phyloP scores from a whole-genome alignment of 257 asterid species.

The Solanum medicagineum region DNA sequence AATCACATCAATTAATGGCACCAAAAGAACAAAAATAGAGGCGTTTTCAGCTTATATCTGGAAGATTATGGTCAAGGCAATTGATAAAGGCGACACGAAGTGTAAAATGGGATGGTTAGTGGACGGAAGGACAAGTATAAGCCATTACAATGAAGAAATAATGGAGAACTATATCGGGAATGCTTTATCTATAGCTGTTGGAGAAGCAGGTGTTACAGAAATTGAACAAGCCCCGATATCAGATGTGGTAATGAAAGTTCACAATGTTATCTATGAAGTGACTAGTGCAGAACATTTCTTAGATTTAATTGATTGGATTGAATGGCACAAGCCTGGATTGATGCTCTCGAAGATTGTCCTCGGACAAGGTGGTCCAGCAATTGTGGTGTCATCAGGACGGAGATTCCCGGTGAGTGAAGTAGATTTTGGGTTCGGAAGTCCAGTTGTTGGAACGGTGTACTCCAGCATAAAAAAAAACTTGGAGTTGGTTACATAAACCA shows the following conservation, averaged over 20 bases:
- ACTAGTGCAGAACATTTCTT: constrained; percentile 37
- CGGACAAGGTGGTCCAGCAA: constrained; percentile 29
- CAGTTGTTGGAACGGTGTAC: constrained; percentile 39
- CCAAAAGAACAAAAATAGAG: constrained; percentile 39
- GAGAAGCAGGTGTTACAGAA: constrained; percentile 9
- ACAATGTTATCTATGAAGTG: constrained; percentile 20
- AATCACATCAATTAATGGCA: constrained; percentile 14
- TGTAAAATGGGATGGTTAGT: constrained; percentile 57
- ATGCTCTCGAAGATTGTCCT: constrained; percentile 39
- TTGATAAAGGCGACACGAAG: constrained; percentile 4
- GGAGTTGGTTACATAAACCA: constrained; percentile 63
- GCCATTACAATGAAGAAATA: neutral
- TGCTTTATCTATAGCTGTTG: constrained; percentile 33
- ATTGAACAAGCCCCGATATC: constrained; percentile 19
- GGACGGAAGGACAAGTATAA: constrained; percentile 33
- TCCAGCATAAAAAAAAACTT: constrained; percentile 38
- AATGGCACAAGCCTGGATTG: constrained; percentile 45
- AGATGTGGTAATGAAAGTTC: constrained; percentile 16
- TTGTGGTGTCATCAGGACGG: constrained; percentile 43
- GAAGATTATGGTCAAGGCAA: constrained; percentile 34
- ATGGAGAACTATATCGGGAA: constrained; percentile 40
- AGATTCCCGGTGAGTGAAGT: constrained; percentile 44
- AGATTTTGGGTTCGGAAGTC: constrained; percentile 55
- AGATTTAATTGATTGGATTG: constrained; percentile 54
- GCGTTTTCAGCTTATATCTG: constrained; percentile 45